Evolutionary conservation across 805 yeast genomes (phyloP), one percentile per base, ranked within the genome.

Genomic region (Candida succiphila): DNA sequence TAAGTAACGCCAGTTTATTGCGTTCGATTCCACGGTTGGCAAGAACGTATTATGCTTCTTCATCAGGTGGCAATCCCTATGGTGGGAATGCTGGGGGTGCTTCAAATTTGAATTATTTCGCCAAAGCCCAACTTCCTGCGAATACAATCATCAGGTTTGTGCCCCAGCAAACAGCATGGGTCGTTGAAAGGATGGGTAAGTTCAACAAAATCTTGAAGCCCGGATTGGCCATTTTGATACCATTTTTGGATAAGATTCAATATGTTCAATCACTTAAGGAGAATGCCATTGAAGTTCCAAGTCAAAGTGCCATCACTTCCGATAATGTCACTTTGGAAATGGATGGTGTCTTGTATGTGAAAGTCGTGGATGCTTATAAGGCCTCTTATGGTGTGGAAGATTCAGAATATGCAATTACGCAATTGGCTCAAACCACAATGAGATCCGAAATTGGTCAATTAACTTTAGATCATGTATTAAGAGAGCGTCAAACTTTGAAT

Each of bases 101-200:
- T 7, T 40, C 38, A 25, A 45, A 41, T 26, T 37, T 51, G 26
- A 51, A 48, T 34, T 51, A 41, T 36, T 51, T 51, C 41, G 48
- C 47, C 32, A 39, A 35, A 29, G 37, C 50, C 31, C 61, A 69
- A 36, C 57, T 80, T 34, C 94, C 94, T n/a, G 61, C 85, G 14
- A 82, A 82, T 55, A 82, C 92, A 2, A 55, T 81, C 4, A 56
- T 82, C 26, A 64, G 83, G 45, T 84, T 84, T 52, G 94, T 84
- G 13, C 95, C 95, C 2, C 94, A 85, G 53, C 94, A 84, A 56
- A 78, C 84, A 16, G 94, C 94, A 3, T 84, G 92, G 87, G 74
- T 84, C 15, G 94, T 84, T 15, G 95, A 84, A 56, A 65, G 95
- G 41, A 84, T 84, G 95, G 95, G 95, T 22, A 80, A 79, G 51